phyloP scores from a whole-genome alignment of 768 basidiomycete genomes.

The Cystobasidium tubakii region DNA sequence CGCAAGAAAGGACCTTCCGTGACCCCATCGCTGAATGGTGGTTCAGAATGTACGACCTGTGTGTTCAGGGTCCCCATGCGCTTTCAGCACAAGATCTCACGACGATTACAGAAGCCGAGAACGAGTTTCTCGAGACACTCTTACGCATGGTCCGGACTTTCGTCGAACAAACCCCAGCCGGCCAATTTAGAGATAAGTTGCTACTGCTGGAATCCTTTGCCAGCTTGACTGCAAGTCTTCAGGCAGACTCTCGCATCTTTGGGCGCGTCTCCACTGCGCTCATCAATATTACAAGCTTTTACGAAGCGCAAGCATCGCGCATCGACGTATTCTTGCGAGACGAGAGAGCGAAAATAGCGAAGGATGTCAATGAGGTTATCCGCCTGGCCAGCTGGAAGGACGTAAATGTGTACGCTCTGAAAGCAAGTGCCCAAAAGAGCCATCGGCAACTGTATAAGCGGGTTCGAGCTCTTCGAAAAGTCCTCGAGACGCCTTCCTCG shows the following conservation, averaged over 20 bases:
- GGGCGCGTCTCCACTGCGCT: constrained; percentile 16
- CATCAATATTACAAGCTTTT: constrained; percentile 9
- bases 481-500: constrained; percentile 64
- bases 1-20: constrained; percentile 56
- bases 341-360: not conserved
- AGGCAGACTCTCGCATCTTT: constrained; percentile 49
- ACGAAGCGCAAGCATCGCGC: constrained; percentile 45
- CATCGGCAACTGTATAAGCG: constrained; percentile 86
- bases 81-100: constrained; percentile 15
- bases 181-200: constrained; percentile 70
- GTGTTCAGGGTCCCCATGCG: constrained; percentile 57
- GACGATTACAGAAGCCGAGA: not conserved
- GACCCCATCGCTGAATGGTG: constrained; percentile 67
- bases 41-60: constrained; percentile 79
- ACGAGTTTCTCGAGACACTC: constrained; percentile 55
- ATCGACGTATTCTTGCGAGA: not conserved
- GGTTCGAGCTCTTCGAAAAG: constrained; percentile 83
- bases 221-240: not conserved
- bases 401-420: constrained; percentile 85
- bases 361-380: constrained; percentile 71
- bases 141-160: constrained; percentile 76
- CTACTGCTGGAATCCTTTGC: constrained; percentile 65
- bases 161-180: constrained; percentile 67
- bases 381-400: constrained; percentile 99
- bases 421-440: constrained; percentile 79